A percentile compares a stretch with the other conserved stretches of the same genome.
phyloP scores from a whole-genome alignment of 495 filamentous ascomycete genomes.

The Xylaria bambusicola region DNA sequence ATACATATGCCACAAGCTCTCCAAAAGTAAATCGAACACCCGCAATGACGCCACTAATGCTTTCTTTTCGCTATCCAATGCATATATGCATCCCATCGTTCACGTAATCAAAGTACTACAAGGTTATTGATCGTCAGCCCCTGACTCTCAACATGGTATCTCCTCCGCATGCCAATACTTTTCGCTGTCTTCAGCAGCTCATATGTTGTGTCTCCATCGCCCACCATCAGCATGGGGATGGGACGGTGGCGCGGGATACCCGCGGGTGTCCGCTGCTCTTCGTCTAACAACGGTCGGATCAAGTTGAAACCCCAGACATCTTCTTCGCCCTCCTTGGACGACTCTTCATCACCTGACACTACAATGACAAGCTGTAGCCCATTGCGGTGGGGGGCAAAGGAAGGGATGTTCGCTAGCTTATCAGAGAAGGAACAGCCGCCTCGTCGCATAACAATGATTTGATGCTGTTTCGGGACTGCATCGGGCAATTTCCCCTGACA shows the following conservation, averaged over 20 bases:
- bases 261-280: slow-evolving; percentile 66
- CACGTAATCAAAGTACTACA: slow-evolving; percentile 60
- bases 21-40: neutral
- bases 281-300: slow-evolving; percentile 74
- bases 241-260: slow-evolving; percentile 73
- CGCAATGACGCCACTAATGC: slow-evolving; percentile 7
- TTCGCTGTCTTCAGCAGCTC: slow-evolving; percentile 60
- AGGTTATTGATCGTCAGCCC: slow-evolving; percentile 79
- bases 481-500: slow-evolving; percentile 66
- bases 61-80: slow-evolving; percentile 11
- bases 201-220: slow-evolving; percentile 70
- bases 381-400: slow-evolving; percentile 59
- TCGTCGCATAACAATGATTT: slow-evolving; percentile 80
- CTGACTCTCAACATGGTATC: slow-evolving; percentile 80
- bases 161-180: slow-evolving; percentile 69
- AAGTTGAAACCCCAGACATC: slow-evolving; percentile 37
- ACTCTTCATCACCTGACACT: slow-evolving; percentile 66
- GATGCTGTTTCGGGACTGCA: slow-evolving; percentile 62
- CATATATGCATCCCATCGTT: neutral
- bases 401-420: slow-evolving; percentile 82
- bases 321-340: slow-evolving; percentile 26
- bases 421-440: slow-evolving; percentile 82
- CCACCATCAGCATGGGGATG: slow-evolving; percentile 84
- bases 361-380: slow-evolving; percentile 80
- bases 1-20: too few relatives aligned